phyloP scores from a whole-genome alignment of 495 filamentous ascomycete species.

The Rhypophila decipiens region DNA sequence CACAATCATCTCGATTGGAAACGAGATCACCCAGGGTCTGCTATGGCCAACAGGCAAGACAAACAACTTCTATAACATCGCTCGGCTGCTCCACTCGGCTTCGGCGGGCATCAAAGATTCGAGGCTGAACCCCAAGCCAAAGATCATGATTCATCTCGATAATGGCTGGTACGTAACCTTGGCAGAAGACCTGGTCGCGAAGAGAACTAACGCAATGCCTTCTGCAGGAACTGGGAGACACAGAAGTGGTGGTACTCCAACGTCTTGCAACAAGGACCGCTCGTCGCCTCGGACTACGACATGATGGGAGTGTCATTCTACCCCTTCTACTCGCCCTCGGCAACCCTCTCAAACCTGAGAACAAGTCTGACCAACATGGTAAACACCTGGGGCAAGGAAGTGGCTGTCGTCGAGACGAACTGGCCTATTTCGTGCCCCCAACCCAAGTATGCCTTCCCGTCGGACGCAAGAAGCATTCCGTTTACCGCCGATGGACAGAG shows the following conservation, averaged over 20 bases:
- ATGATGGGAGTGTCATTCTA: constrained; percentile 67
- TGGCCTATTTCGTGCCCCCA: constrained; percentile 58
- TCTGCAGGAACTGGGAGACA: constrained; percentile 50
- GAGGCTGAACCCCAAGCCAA: constrained; percentile 45
- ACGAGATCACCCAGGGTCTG: constrained; percentile 59
- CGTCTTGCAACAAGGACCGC: constrained; percentile 45
- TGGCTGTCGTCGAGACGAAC: constrained; percentile 61
- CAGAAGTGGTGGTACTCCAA: constrained; percentile 59
- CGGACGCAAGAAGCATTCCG: constrained; percentile 50
- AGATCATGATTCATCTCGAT: constrained; percentile 65
- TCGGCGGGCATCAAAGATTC: constrained; percentile 58
- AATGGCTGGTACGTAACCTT: constrained; percentile 48
- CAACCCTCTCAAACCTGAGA: constrained; percentile 51
- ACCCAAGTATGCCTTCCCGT: constrained; percentile 50
- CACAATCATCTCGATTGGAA: constrained; percentile 61
- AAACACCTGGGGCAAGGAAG: constrained; percentile 50
- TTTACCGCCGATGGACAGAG: constrained; percentile 56
- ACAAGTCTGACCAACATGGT: constrained; percentile 53
- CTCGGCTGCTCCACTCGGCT: constrained; percentile 54
- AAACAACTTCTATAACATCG: constrained; percentile 51
- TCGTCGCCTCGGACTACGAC: constrained; percentile 54
- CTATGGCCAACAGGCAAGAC: constrained; percentile 57
- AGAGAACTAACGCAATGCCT: background rate
- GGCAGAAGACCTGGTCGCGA: background rate
- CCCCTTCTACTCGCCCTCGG: constrained; percentile 54